Conservation (phyloP, 2,329 filamentous ascomycete species). For the Fragosphaeria purpurea region DNA sequence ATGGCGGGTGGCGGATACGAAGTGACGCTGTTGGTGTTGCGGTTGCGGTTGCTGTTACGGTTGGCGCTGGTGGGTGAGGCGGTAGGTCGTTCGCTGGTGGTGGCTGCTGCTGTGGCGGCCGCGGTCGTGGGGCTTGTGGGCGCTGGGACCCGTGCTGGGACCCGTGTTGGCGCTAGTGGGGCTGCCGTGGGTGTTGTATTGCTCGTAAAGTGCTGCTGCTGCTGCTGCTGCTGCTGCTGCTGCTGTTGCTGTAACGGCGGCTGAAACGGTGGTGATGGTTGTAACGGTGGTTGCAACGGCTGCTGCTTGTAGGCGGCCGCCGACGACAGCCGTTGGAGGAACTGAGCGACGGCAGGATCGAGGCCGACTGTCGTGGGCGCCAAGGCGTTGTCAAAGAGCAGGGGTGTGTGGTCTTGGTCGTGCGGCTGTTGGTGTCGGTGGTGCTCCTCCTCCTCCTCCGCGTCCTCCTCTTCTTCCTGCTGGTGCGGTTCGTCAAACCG, state of each 20-base stretch:
- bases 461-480: constrained; percentile 9
- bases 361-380: too few relatives aligned
- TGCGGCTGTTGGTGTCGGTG: constrained; percentile 18
- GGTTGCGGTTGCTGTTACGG: not conserved
- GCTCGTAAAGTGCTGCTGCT: not conserved
- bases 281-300: not conserved
- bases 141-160: not conserved
- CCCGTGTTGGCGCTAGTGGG: not conserved
- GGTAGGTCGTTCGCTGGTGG: not conserved
- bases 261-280: constrained; percentile 8
- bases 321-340: too few relatives aligned
- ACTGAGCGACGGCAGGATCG: too few relatives aligned
- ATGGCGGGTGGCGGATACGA: not conserved
- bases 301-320: not conserved
- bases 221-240: not conserved
- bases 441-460: constrained; percentile 4
- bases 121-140: not conserved
- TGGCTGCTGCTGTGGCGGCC: not conserved
- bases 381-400: too few relatives aligned
- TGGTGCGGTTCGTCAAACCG: constrained; percentile 1
- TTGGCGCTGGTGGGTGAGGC: not conserved
- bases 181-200: not conserved
- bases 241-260: not conserved
- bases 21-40: not conserved
- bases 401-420: constrained; percentile 7